Evolutionary conservation across 202 grass and related monocot species (phyloP).

Genomic region (Panicum hallii): DNA sequence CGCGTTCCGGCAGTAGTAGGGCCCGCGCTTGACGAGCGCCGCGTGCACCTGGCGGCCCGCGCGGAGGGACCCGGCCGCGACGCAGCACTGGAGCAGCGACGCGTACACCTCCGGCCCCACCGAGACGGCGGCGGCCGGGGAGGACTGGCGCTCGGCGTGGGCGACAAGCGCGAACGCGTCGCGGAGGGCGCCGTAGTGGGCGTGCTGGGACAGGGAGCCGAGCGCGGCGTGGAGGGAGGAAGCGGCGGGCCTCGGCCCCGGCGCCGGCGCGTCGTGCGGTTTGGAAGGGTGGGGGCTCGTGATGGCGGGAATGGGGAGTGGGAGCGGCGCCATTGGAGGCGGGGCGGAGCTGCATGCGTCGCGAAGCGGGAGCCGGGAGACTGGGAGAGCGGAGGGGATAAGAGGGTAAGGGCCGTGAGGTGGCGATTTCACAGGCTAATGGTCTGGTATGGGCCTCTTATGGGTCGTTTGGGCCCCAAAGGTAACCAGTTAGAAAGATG

Average conservation of each 20-base stretch:
- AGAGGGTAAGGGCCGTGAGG: conserved; percentile 43
- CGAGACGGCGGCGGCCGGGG: conserved; percentile 13
- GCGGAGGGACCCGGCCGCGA: conserved; percentile 24
- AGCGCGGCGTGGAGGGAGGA: conserved; percentile 34
- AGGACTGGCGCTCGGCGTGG: conserved; percentile 41
- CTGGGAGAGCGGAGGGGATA: conserved; percentile 21
- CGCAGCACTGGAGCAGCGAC: conserved; percentile 59
- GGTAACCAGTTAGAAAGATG: background rate
- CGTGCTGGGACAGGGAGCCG: conserved; percentile 40
- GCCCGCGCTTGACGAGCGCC: conserved; percentile 50
- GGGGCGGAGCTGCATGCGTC: background rate
- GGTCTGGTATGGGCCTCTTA: background rate
- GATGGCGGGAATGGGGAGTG: conserved; percentile 46
- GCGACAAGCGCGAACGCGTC: conserved; percentile 49
- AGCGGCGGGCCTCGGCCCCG: background rate
- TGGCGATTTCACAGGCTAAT: conserved; percentile 18
- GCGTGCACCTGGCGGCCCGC: conserved; percentile 54
- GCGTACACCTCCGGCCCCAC: conserved; percentile 52
- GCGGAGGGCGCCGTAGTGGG: conserved; percentile 37
- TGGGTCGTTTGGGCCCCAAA: background rate
- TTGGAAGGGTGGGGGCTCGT: conserved; percentile 28
- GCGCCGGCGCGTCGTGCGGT: conserved; percentile 19
- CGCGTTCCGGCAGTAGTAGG: conserved; percentile 55
- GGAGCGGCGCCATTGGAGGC: conserved; percentile 51
- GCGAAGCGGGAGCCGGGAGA: background rate